phyloP scores from a whole-genome alignment of 2,329 filamentous ascomycete genomes.

The Diaporthe sp. region DNA sequence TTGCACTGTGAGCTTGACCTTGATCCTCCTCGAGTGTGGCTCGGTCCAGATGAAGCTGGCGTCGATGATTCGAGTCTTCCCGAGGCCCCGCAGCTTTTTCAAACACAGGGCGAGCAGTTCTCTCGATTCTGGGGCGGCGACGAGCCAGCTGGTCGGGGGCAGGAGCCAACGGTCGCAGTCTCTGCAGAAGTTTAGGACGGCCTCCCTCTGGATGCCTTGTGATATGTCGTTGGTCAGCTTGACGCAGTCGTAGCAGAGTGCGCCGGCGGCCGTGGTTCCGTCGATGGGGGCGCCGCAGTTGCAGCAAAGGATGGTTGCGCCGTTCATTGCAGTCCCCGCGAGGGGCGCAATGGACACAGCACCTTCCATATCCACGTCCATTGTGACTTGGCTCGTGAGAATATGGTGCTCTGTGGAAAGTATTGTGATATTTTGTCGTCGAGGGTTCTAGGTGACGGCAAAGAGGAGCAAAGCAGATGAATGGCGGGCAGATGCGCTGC shows the following conservation, averaged over 20 bases:
- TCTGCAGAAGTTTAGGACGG: constrained; percentile 88
- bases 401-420: neutral
- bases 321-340: constrained; percentile 49
- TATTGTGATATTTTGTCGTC: neutral
- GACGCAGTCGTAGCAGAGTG: constrained; percentile 95
- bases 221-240: constrained; percentile 96
- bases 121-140: constrained; percentile 87
- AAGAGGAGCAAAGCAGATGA: neutral
- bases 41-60: constrained; percentile 99
- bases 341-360: constrained; percentile 54
- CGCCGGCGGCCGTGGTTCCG: constrained; percentile 86
- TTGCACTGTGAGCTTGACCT: constrained; percentile 96
- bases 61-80: constrained; percentile 94
- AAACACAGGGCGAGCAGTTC: constrained; percentile 94
- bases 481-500: constrained; percentile 2
- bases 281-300: constrained; percentile 98
- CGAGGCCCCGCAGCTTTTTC: constrained; percentile 86
- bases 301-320: constrained; percentile 87
- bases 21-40: constrained; percentile 91
- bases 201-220: constrained; percentile 90
- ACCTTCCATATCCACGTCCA: constrained; percentile 62
- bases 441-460: neutral
- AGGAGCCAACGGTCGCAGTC: constrained; percentile 96
- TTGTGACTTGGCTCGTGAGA: constrained; percentile 46
- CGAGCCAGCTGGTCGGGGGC: constrained; percentile 88